Evolutionary conservation across 495 filamentous ascomycete genomes (phyloP).

Genomic region (Chaetomium cochliodes): DNA sequence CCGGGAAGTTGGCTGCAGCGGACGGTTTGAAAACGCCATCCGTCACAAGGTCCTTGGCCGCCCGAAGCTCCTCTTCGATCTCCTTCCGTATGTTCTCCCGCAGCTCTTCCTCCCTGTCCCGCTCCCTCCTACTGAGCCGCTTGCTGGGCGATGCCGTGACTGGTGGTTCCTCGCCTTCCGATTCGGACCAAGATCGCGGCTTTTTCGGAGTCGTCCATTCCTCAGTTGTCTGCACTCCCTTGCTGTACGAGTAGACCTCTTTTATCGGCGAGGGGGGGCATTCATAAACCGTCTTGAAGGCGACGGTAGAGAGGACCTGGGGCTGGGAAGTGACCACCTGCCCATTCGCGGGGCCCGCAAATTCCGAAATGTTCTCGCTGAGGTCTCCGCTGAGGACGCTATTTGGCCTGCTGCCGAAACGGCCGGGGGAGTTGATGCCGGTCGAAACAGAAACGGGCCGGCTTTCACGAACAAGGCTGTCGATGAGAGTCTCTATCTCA

Average conservation of each 20-base stretch:
- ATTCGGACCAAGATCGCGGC: conserved; percentile 52
- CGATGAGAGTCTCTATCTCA: conserved; percentile 82
- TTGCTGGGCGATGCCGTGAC: conserved; percentile 54
- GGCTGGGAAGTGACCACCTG: conserved; percentile 35
- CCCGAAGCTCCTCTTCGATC: conserved; percentile 87
- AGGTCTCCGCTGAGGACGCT: conserved; percentile 76
- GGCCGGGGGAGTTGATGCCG: conserved; percentile 59
- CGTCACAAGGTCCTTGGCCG: conserved; percentile 56
- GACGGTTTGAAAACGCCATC: conserved; percentile 51
- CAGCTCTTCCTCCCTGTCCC: conserved; percentile 83
- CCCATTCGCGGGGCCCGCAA: conserved; percentile 41
- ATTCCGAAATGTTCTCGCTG: conserved; percentile 64
- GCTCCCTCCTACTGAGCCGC: conserved; percentile 68
- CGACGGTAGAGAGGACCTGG: conserved; percentile 59
- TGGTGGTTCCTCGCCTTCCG: conserved; percentile 57
- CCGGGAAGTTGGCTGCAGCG: conserved; percentile 64
- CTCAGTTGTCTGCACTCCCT: conserved; percentile 82
- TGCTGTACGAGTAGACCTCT: conserved; percentile 90
- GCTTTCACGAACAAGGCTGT: conserved; percentile 72
- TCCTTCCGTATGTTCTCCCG: conserved; percentile 80
- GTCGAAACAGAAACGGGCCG: conserved; percentile 70
- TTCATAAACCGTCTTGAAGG: conserved; percentile 72
- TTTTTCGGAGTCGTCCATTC: conserved; percentile 58
- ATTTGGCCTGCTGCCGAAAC: conserved; percentile 74
- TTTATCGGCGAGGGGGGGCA: conserved; percentile 67